Evolutionary conservation across 495 filamentous ascomycete species (phyloP).

Genomic region (Talaromyces nanjingensis): DNA sequence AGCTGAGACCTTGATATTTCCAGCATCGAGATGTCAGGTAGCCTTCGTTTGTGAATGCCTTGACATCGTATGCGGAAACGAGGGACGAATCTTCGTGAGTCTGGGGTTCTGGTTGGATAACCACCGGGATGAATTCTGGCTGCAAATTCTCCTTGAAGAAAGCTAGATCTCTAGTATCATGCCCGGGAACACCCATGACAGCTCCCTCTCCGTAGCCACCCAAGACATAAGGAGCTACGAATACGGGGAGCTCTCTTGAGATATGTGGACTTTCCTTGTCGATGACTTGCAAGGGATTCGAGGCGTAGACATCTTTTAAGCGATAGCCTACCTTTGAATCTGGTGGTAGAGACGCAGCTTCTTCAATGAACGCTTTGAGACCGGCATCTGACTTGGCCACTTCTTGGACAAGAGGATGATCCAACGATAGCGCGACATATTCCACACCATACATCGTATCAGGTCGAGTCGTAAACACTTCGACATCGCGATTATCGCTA

Average conservation of each 20-base stretch:
- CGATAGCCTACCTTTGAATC: slow-evolving; percentile 72
- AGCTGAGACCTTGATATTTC: slow-evolving; percentile 46
- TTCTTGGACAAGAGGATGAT: slow-evolving; percentile 61
- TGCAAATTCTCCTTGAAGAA: slow-evolving; percentile 70
- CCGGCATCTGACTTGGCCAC: slow-evolving; percentile 50
- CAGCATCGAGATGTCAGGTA: slow-evolving; percentile 36
- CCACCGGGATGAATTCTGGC: slow-evolving; percentile 42
- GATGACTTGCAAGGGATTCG: slow-evolving; percentile 56
- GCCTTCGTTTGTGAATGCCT: slow-evolving; percentile 40
- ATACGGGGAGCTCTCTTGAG: slow-evolving; percentile 59
- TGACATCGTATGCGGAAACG: slow-evolving; percentile 29
- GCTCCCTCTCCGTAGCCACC: slow-evolving; percentile 83
- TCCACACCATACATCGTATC: slow-evolving; percentile 82
- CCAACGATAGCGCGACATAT: slow-evolving; percentile 70
- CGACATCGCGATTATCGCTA: slow-evolving; percentile 36
- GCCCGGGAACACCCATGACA: slow-evolving; percentile 87
- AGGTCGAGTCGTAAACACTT: slow-evolving; percentile 75
- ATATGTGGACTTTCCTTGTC: slow-evolving; percentile 43
- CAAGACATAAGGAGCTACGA: slow-evolving; percentile 78
- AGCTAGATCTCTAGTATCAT: slow-evolving; percentile 66
- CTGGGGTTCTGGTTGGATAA: slow-evolving; percentile 31
- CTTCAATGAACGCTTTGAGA: slow-evolving; percentile 61
- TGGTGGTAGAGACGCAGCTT: slow-evolving; percentile 50
- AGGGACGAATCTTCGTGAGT: slow-evolving; percentile 29
- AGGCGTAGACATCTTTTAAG: slow-evolving; percentile 51